These are phyloP conservation scores for Alternaria arbusti DNA, from an alignment of 2,329 filamentous ascomycete genomes.

Conservation along the genomic window DNA sequence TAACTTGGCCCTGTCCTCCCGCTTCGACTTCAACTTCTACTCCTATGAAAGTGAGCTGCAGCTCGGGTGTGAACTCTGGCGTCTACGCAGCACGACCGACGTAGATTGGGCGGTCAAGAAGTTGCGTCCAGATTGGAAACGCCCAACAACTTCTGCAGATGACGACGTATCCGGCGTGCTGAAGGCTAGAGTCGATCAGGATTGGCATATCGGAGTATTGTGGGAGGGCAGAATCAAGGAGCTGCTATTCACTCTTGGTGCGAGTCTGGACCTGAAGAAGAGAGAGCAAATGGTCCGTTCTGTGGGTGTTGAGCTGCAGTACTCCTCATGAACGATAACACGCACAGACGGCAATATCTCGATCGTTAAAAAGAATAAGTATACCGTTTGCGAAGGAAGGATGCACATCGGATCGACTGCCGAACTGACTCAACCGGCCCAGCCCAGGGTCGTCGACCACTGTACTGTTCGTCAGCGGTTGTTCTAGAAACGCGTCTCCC, in stretches of 20 bases:
- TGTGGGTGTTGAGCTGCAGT: slow-evolving; percentile 80
- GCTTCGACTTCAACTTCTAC: slow-evolving; percentile 97
- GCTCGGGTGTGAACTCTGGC: slow-evolving; percentile 92
- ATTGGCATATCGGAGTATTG: slow-evolving; percentile 80
- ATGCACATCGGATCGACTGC: not conserved
- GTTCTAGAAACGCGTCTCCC: slow-evolving; percentile 25
- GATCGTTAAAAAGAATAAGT: slow-evolving; percentile 9
- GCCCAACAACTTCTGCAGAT: slow-evolving; percentile 47
- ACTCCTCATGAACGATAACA: slow-evolving; percentile 69
- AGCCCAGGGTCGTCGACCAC: not conserved
- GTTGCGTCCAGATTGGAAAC: slow-evolving; percentile 52
- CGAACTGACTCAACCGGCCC: slow-evolving; percentile 3
- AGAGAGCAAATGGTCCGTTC: slow-evolving; percentile 78
- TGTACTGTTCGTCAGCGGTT: slow-evolving; percentile 11
- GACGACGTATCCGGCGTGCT: slow-evolving; percentile 83
- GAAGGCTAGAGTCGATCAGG: slow-evolving; percentile 88
- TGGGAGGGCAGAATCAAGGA: slow-evolving; percentile 97
- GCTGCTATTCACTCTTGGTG: slow-evolving; percentile 87
- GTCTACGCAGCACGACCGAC: slow-evolving; percentile 57
- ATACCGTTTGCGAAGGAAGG: slow-evolving; percentile 11
- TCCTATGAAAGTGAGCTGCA: slow-evolving; percentile 96
- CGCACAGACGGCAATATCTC: slow-evolving; percentile 6
- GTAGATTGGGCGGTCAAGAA: slow-evolving; percentile 54
- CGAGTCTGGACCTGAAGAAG: slow-evolving; percentile 79
- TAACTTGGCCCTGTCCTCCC: slow-evolving; percentile 83